A percentile compares a stretch with the other conserved stretches of the same genome.
Evolutionary conservation across 2,329 filamentous ascomycete species (phyloP).

Genomic region (Sporothrix schenckii): DNA sequence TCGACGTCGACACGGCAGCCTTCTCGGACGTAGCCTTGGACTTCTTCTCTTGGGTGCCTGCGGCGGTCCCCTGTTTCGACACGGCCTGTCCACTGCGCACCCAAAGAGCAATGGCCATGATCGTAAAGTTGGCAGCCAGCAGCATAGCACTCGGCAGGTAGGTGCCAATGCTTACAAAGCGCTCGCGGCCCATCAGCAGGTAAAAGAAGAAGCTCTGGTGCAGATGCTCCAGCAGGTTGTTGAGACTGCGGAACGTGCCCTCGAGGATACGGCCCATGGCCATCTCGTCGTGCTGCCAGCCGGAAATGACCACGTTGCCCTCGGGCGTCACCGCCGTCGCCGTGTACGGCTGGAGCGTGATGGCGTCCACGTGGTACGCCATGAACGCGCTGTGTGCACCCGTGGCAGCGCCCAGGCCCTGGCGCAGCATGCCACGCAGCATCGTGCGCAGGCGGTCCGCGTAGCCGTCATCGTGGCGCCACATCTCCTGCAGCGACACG

Average conservation of each 20-base stretch:
- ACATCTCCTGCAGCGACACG: slow-evolving; percentile 83
- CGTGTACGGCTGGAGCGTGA: slow-evolving; percentile 80
- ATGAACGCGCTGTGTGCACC: slow-evolving; percentile 96
- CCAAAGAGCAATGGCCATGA: slow-evolving; percentile 95
- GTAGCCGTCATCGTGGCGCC: slow-evolving; percentile 80
- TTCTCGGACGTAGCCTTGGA: background rate
- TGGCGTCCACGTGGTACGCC: slow-evolving; percentile 94
- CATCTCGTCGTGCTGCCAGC: slow-evolving; percentile 99
- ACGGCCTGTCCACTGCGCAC: slow-evolving; percentile 71
- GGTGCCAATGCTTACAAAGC: slow-evolving; percentile 97
- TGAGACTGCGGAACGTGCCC: slow-evolving; percentile 87
- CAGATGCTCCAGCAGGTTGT: slow-evolving; percentile 93
- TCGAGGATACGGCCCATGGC: slow-evolving; percentile 86
- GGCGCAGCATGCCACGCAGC: slow-evolving; percentile 87
- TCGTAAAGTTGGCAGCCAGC: slow-evolving; percentile 89
- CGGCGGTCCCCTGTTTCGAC: slow-evolving; percentile 40
- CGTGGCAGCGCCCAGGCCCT: slow-evolving; percentile 84
- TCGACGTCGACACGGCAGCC: background rate
- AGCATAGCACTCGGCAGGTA: slow-evolving; percentile 98
- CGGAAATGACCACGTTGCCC: slow-evolving; percentile 59
- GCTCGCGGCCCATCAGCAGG: slow-evolving; percentile 83
- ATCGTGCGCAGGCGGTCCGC: slow-evolving; percentile 82
- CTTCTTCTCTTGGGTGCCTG: slow-evolving; percentile 39
- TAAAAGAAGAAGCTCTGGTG: slow-evolving; percentile 99
- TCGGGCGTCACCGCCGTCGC: slow-evolving; percentile 30